Base-by-base conservation (phyloP, 1,284 basidiomycete species). In the Sporisorium iseilematis-ciliati region DNA sequence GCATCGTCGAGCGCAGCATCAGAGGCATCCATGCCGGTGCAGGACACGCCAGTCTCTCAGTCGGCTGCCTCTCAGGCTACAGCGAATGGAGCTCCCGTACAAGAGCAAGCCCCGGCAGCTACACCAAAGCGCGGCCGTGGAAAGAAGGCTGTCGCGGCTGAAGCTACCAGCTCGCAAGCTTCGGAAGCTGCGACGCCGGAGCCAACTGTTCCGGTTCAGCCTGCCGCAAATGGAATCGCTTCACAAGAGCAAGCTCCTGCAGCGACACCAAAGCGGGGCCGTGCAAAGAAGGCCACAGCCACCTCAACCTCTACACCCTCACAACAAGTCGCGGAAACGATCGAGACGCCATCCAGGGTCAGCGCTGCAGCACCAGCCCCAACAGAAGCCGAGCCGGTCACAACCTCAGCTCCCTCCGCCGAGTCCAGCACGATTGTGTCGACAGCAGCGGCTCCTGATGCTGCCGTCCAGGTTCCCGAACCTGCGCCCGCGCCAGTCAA, bases 201-300 rank as follows among this genome's bases (percentile, higher is more conserved):
- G 35, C 35, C 12, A 16, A 3, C 35, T 38, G 35, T 38, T 11
- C 35, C 35, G 35, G 35, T 57, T 3, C 21, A 23, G 11, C 18
- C 18, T 20, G 12, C 53, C 12, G 21, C 42, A 14, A 14, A 35
- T n/a, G 31, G 29, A 25, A 7, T 29, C 5, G 31, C 20, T 8
- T 31, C 8, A 3, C 31, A 46, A 23, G 53, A 43, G 21, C 38
- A 55, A 11, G 46, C 33, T 21, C 18, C 64, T 18, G 4, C 14
- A 42, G 58, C 56, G 42, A 57, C 57, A 7, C 54, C 54, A 4
- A 66, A 66, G 29, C 48, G 54, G 12, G 54, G 41, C 10, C 62
- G 55, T 23, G n/a, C 62, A 7, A 65, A 57, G 48, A 61, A 60
- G 40, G 48, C 26, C 14, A 42, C 45, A 5, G 49, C 35, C 12